Conservation (phyloP, 1,139 yeast species). For the Eremothecium sinecaudum region DNA sequence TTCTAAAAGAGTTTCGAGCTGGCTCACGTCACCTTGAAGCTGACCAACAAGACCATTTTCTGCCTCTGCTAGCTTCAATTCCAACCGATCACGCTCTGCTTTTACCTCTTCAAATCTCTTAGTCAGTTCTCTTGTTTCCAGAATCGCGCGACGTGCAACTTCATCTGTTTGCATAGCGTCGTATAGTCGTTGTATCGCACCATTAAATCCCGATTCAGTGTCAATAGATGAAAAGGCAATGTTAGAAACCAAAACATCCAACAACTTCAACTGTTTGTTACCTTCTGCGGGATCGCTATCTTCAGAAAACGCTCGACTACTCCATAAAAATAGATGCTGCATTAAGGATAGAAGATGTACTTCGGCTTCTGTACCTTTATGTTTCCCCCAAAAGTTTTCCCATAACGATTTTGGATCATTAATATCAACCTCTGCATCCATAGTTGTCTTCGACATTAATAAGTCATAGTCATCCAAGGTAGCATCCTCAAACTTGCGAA, state of each 20-base stretch:
- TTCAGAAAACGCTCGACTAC: constrained; percentile 20
- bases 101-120: constrained; percentile 69
- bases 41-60: constrained; percentile 77
- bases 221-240: constrained; percentile 63
- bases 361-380: constrained; percentile 64
- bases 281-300: constrained; percentile 49
- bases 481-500: constrained; percentile 52
- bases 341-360: constrained; percentile 66
- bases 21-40: constrained; percentile 58
- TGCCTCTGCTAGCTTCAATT: constrained; percentile 65
- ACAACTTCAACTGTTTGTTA: constrained; percentile 60
- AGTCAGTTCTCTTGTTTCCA: constrained; percentile 60
- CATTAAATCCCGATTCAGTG: constrained; percentile 67
- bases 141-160: constrained; percentile 68
- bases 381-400: constrained; percentile 57
- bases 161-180: constrained; percentile 86
- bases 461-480: constrained; percentile 67
- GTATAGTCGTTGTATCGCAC: constrained; percentile 70
- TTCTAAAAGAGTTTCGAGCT: constrained; percentile 58
- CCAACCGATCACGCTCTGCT: constrained; percentile 76
- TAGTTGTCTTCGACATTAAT: constrained; percentile 48
- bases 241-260: constrained; percentile 77
- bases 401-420: constrained; percentile 70
- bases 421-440: constrained; percentile 54
- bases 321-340: constrained; percentile 65